These are phyloP conservation scores for Xylariaceae sp. DNA, from an alignment of 2,329 filamentous ascomycete species.

Conservation along the genomic window DNA sequence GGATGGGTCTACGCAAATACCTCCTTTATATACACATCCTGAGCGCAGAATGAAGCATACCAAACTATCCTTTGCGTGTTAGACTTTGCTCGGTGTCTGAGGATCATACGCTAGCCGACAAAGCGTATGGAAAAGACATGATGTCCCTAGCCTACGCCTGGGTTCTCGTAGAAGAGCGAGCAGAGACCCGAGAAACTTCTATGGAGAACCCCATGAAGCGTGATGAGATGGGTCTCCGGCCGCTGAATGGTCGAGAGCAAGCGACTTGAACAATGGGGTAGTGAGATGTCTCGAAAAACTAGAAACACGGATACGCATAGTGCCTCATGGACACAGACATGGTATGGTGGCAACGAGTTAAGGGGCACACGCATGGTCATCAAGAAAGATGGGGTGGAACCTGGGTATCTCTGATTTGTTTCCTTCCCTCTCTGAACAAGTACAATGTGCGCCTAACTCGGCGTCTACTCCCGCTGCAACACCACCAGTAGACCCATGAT, in stretches of 20 bases:
- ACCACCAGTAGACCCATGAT: conserved; percentile 95
- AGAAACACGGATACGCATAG: neutral
- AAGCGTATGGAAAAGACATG: no score
- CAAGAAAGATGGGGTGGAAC: neutral
- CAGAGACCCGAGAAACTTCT: no score
- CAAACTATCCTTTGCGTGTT: no score
- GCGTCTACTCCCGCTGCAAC: conserved; percentile 73
- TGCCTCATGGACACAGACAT: neutral
- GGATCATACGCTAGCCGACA: no score
- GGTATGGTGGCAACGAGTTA: neutral
- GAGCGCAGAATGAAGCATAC: neutral
- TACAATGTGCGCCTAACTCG: neutral
- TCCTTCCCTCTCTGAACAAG: neutral
- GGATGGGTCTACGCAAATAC: neutral
- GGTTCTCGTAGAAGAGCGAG: no score
- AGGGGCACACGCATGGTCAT: neutral
- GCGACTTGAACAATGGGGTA: neutral
- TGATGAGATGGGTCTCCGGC: no score
- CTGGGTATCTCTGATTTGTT: neutral
- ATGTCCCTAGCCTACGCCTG: no score
- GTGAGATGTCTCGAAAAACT: neutral
- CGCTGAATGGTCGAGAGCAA: no score
- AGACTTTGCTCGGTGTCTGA: no score
- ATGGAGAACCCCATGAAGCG: no score
- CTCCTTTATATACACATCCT: neutral